These are phyloP conservation scores for Coniochaeta hoffmannii DNA, from an alignment of 2,329 filamentous ascomycete species.

Conservation along the genomic window DNA sequence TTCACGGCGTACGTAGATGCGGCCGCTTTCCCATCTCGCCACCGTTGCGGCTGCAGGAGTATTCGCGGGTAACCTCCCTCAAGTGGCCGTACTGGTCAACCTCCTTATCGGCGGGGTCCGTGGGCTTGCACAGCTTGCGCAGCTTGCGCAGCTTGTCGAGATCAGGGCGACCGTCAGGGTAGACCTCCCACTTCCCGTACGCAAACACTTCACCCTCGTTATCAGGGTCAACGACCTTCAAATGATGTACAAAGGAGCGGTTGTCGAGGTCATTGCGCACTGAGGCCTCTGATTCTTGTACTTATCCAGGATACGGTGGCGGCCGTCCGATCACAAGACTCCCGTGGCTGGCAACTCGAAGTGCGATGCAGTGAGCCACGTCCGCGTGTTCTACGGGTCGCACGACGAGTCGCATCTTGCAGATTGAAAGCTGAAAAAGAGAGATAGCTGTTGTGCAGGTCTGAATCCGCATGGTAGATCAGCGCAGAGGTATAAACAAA, in stretches of 20 bases:
- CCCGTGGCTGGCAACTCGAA: not conserved
- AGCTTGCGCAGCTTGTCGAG: not conserved
- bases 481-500: too few relatives aligned
- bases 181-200: not conserved
- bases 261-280: constrained; percentile 2
- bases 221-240: not conserved
- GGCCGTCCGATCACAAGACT: not conserved
- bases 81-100: not conserved
- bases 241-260: not conserved
- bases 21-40: not conserved
- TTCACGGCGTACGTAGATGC: too few relatives aligned
- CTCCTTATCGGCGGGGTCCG: not conserved
- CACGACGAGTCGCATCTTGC: not conserved
- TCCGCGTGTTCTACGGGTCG: not conserved
- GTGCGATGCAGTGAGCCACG: not conserved
- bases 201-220: not conserved
- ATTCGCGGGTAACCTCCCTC: not conserved
- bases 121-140: not conserved
- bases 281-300: not conserved
- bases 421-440: not conserved
- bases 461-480: not conserved
- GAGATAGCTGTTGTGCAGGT: not conserved
- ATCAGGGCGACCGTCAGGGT: not conserved
- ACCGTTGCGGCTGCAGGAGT: not conserved
- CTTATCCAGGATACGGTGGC: not conserved